Conservation (phyloP, 1,139 yeast species). For the Yamadazyma dushanensis region DNA sequence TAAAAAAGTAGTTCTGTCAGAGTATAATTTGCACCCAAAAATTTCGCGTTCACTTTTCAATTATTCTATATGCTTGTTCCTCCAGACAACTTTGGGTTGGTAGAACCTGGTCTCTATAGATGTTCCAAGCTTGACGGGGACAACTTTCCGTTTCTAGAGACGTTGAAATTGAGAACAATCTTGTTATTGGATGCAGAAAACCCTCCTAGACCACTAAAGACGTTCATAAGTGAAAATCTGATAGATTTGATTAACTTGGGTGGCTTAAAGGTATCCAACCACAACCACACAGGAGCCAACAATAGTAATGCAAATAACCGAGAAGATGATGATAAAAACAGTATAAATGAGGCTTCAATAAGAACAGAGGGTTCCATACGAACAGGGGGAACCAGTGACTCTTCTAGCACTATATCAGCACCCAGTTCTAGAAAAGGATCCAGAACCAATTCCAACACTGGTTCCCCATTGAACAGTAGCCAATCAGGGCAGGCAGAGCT, state of each 20-base stretch:
- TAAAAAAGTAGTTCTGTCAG: neutral
- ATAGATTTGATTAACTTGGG: slow-evolving; percentile 49
- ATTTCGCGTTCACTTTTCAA: neutral
- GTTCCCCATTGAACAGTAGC: neutral
- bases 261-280: slow-evolving; percentile 44
- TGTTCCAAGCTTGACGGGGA: slow-evolving; percentile 56
- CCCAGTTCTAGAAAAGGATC: slow-evolving; percentile 6
- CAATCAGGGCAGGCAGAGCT: slow-evolving; percentile 5
- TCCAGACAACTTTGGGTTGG: slow-evolving; percentile 77
- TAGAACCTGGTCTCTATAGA: slow-evolving; percentile 69
- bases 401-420: slow-evolving; percentile 5
- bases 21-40: neutral
- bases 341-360: slow-evolving; percentile 4
- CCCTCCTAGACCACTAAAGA: slow-evolving; percentile 55
- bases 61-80: slow-evolving; percentile 56
- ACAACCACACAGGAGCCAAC: slow-evolving; percentile 38
- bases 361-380: slow-evolving; percentile 4
- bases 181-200: slow-evolving; percentile 70
- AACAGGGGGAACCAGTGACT: slow-evolving; percentile 6
- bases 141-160: slow-evolving; percentile 65
- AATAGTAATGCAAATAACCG: slow-evolving; percentile 16
- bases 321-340: slow-evolving; percentile 17
- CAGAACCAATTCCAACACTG: slow-evolving; percentile 4
- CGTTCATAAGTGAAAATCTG: slow-evolving; percentile 44
- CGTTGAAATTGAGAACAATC: slow-evolving; percentile 57